phyloP scores from a whole-genome alignment of 1,139 yeast species.

The Yamadazyma sp. region DNA sequence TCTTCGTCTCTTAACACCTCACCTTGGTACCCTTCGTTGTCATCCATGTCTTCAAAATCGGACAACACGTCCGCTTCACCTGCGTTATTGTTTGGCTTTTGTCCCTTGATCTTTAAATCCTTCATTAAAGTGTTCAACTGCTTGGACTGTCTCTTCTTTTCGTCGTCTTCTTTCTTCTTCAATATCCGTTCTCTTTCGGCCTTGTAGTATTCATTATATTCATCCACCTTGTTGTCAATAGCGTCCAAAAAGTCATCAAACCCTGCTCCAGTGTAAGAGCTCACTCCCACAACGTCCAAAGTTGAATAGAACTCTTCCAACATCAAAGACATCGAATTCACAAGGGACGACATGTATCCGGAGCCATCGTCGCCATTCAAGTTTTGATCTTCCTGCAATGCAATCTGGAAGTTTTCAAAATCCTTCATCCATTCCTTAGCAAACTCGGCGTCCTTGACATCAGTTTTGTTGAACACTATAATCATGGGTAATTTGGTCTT shows the following conservation, averaged over 20 bases:
- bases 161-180: constrained; percentile 75
- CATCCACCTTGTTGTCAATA: constrained; percentile 84
- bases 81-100: constrained; percentile 29
- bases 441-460: constrained; percentile 78
- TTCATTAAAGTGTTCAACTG: constrained; percentile 74
- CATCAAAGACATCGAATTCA: constrained; percentile 94
- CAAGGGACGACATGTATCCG: constrained; percentile 92
- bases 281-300: constrained; percentile 86
- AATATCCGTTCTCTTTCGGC: constrained; percentile 83
- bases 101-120: constrained; percentile 69
- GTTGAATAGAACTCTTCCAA: constrained; percentile 95
- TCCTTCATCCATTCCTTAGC: constrained; percentile 98
- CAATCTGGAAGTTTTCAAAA: constrained; percentile 86
- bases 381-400: constrained; percentile 62
- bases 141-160: constrained; percentile 68
- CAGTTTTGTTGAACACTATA: constrained; percentile 93
- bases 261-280: constrained; percentile 91
- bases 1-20: constrained; percentile 65
- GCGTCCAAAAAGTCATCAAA: constrained; percentile 85
- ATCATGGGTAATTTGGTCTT: constrained; percentile 97
- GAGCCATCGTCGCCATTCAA: constrained; percentile 70
- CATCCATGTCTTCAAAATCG: constrained; percentile 48
- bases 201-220: constrained; percentile 79
- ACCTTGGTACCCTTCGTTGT: constrained; percentile 62
- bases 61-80: constrained; percentile 65